Evolutionary conservation across 441 rosid species (phyloP).

Genomic region (Daphne laureola): DNA sequence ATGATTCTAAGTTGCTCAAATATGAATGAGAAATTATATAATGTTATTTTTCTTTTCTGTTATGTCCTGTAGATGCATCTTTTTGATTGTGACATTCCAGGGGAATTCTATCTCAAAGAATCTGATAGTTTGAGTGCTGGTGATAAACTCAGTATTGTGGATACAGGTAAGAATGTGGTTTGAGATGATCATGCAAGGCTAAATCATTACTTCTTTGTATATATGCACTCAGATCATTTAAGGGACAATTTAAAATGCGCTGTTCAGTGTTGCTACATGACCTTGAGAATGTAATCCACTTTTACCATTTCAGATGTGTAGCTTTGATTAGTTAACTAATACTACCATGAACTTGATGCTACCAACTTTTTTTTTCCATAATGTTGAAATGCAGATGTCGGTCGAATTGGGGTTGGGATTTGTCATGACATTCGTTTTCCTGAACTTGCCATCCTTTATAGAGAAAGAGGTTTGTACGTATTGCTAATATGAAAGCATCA

Average conservation of each 20-base stretch:
- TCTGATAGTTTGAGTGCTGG: conserved; percentile 14
- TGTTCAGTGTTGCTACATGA: too few relatives aligned
- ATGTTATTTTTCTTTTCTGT: not conserved
- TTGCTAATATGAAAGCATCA: not conserved
- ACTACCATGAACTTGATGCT: too few relatives aligned
- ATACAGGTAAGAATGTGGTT: conserved; percentile 9
- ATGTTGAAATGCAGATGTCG: conserved; percentile 11
- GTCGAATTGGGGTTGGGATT: conserved; percentile 18
- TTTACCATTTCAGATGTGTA: too few relatives aligned
- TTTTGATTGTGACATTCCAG: conserved; percentile 16
- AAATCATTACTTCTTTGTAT: too few relatives aligned
- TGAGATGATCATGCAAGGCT: too few relatives aligned
- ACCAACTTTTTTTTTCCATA: not conserved
- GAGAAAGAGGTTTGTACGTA: conserved; percentile 15
- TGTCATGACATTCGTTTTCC: conserved; percentile 26
- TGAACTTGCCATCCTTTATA: conserved; percentile 23
- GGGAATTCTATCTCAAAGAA: conserved; percentile 13
- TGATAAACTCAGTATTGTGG: conserved; percentile 8
- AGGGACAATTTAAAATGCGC: too few relatives aligned
- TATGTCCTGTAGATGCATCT: conserved; percentile 17
- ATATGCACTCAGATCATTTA: too few relatives aligned
- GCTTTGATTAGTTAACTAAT: too few relatives aligned
- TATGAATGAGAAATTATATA: not conserved
- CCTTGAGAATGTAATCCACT: too few relatives aligned
- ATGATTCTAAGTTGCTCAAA: too few relatives aligned